Conservation (phyloP, 1,139 yeast genomes). For the Meyerozyma smithsonii region DNA sequence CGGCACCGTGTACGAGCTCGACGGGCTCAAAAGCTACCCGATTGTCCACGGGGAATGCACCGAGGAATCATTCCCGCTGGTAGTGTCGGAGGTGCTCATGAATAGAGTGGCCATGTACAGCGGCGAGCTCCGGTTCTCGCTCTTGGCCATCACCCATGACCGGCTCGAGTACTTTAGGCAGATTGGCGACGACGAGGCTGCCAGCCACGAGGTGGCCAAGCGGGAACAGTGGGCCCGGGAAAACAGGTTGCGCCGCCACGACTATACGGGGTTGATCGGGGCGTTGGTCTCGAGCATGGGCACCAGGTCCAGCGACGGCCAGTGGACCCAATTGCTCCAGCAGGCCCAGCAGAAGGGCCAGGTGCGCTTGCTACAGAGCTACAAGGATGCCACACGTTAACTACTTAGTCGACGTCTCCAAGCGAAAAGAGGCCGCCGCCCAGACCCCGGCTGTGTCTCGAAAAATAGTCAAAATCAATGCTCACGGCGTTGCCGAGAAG, state of each 20-base stretch:
- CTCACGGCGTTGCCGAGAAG: conserved; percentile 83
- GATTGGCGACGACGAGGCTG: conserved; percentile 32
- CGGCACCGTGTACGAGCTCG: conserved; percentile 58
- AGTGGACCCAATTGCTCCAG: conserved; percentile 39
- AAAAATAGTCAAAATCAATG: conserved; percentile 92
- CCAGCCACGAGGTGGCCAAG: conserved; percentile 27
- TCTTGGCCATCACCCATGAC: conserved; percentile 53
- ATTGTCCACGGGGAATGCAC: conserved; percentile 47
- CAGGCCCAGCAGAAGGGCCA: conserved; percentile 25
- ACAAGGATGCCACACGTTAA: not conserved
- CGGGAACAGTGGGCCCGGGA: conserved; percentile 37
- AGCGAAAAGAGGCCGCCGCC: conserved; percentile 35
- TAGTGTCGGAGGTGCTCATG: conserved; percentile 40
- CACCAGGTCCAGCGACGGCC: conserved; percentile 30
- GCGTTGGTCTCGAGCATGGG: conserved; percentile 41
- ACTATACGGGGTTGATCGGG: conserved; percentile 50
- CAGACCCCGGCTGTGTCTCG: conserved; percentile 70
- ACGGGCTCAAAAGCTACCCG: conserved; percentile 60
- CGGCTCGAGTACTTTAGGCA: conserved; percentile 34
- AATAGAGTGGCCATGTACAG: conserved; percentile 45
- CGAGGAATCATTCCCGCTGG: conserved; percentile 39
- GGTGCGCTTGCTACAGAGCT: not conserved
- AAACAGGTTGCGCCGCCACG: conserved; percentile 48
- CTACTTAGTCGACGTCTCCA: conserved; percentile 19
- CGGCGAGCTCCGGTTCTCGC: conserved; percentile 54